A percentile compares a stretch with the other conserved stretches of the same genome.
phyloP scores from a whole-genome alignment of 108 stramenopile species.

The Mediolabrus comicus region DNA sequence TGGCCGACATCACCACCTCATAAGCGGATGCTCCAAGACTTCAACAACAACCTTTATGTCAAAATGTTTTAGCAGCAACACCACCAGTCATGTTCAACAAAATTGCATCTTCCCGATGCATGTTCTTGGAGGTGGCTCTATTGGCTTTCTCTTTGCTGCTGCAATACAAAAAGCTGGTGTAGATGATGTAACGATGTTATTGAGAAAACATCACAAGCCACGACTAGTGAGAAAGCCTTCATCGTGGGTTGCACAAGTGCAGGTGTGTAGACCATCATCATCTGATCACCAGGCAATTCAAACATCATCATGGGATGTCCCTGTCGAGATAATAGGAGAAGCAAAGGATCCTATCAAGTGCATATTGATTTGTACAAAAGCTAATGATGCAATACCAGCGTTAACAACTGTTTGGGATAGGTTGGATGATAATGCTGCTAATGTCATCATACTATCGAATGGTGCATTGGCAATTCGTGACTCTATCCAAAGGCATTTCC shows the following conservation, averaged over 20 bases:
- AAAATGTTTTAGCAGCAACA: too few species aligned
- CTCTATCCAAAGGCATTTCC: constrained; percentile 15
- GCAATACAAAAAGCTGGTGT: constrained; percentile 7
- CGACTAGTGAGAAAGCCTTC: not conserved
- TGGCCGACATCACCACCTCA: not conserved
- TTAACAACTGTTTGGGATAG: constrained; percentile 22
- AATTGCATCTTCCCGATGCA: constrained; percentile 28
- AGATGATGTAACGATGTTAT: constrained; percentile 22
- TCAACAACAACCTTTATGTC: not conserved
- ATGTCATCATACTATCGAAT: constrained; percentile 40
- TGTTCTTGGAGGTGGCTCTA: constrained; percentile 36
- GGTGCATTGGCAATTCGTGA: constrained; percentile 46
- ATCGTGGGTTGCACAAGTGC: constrained; percentile 14
- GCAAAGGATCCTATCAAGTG: constrained; percentile 8
- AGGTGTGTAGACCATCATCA: not conserved
- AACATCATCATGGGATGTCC: constrained; percentile 10
- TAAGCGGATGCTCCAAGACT: not conserved
- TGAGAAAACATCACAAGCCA: constrained; percentile 25
- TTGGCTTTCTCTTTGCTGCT: constrained; percentile 33
- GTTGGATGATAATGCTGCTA: constrained; percentile 1
- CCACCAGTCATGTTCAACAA: not conserved
- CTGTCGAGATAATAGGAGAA: constrained; percentile 22
- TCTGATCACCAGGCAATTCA: not conserved
- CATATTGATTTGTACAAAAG: constrained; percentile 41
- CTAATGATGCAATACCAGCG: constrained; percentile 37